These are phyloP conservation scores for Tricladium varicosporioides DNA, from an alignment of 2,329 filamentous ascomycete genomes.

Conservation along the genomic window DNA sequence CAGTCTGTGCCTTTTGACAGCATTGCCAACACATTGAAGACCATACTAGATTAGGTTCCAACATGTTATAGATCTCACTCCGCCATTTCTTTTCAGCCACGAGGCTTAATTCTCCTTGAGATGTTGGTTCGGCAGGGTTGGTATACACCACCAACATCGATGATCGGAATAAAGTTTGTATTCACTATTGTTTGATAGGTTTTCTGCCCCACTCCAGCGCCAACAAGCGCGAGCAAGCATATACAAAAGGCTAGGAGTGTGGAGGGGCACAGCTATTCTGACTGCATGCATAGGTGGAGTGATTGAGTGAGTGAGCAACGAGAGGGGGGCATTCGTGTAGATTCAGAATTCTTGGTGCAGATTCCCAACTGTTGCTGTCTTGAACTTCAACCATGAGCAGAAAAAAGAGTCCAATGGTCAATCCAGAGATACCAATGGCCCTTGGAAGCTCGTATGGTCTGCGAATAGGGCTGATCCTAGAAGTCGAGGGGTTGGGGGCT, in stretches of 20 bases:
- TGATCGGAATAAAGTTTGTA: constrained; percentile 6
- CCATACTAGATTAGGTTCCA: constrained; percentile 5
- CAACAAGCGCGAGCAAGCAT: constrained; percentile 22
- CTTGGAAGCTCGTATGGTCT: not conserved
- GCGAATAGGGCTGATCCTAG: not conserved
- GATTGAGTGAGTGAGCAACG: too few relatives aligned
- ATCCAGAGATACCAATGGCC: not conserved
- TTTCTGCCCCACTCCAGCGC: constrained; percentile 17
- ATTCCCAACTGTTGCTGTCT: not conserved
- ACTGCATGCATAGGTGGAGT: constrained; percentile 1
- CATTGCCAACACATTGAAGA: constrained; percentile 20
- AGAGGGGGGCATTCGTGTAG: not conserved
- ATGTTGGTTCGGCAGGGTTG: constrained; percentile 2
- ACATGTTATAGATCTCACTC: constrained; percentile 7
- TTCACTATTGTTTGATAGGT: constrained; percentile 14
- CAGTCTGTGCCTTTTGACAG: constrained; percentile 17
- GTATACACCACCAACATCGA: not conserved
- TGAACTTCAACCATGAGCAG: not conserved
- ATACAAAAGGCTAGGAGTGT: constrained; percentile 11
- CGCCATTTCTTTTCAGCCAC: constrained; percentile 8
- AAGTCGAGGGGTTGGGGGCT: constrained; percentile 2
- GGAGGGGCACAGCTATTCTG: constrained; percentile 20
- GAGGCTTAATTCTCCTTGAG: constrained; percentile 1
- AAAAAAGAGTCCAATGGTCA: not conserved
- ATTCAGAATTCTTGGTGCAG: not conserved